These are phyloP conservation scores for Coniophora puteana DNA, from an alignment of 1,284 basidiomycete species.

Conservation along the genomic window DNA sequence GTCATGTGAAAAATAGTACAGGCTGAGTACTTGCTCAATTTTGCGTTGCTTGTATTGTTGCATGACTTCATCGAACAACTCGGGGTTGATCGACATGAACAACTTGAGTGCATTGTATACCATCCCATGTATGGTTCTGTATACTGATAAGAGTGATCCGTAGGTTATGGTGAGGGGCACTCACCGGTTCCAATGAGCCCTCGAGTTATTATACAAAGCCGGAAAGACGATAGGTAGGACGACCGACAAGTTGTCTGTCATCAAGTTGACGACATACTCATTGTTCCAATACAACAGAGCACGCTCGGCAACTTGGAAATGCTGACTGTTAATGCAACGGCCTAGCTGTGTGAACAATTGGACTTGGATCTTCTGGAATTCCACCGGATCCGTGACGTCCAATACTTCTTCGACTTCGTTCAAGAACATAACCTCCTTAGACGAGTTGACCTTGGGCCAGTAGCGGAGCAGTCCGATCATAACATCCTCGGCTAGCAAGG, in stretches of 20 bases:
- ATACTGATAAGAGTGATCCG: conserved; percentile 12
- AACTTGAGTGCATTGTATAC: conserved; percentile 98
- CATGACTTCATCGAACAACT: conserved; percentile 92
- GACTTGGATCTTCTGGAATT: conserved; percentile 96
- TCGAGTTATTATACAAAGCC: conserved; percentile 95
- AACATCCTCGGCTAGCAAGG: conserved; percentile 90
- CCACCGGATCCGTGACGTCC: conserved; percentile 95
- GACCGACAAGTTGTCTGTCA: conserved; percentile 91
- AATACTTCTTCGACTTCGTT: conserved; percentile 99
- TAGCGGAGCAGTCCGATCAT: conserved; percentile 92
- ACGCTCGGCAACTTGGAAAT: conserved; percentile 98
- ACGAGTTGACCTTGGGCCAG: conserved; percentile 99
- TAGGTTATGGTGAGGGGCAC: conserved; percentile 24
- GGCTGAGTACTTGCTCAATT: conserved; percentile 58
- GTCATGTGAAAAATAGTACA: conserved; percentile 5
- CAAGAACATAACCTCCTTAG: conserved; percentile 99
- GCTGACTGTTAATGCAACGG: conserved; percentile 97
- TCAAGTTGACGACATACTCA: conserved; percentile 99
- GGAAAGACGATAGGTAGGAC: conserved; percentile 98
- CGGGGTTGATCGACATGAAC: conserved; percentile 99
- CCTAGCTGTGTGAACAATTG: conserved; percentile 94
- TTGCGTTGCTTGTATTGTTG: conserved; percentile 91
- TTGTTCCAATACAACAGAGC: conserved; percentile 98
- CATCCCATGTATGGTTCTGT: conserved; percentile 96
- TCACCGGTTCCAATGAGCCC: conserved; percentile 97